Evolutionary conservation across 2,329 filamentous ascomycete species (phyloP).

Genomic region (Penicillium sp.): DNA sequence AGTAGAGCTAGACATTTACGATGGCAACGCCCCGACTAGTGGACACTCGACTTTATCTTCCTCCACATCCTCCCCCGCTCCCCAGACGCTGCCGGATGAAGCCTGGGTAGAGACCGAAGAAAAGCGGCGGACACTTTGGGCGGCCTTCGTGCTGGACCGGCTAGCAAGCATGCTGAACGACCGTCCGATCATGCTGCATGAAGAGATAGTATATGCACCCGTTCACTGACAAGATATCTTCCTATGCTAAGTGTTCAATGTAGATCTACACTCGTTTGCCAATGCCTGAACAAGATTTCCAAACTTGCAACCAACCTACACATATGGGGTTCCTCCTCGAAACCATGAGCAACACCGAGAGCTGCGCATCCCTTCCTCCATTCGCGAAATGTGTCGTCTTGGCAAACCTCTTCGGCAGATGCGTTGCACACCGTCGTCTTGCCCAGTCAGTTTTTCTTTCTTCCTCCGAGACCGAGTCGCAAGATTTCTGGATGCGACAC

Average conservation of each 20-base stretch:
- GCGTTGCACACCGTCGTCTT: slow-evolving; percentile 4
- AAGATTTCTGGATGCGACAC: slow-evolving; percentile 9
- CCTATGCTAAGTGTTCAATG: background rate
- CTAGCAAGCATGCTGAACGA: slow-evolving; percentile 9
- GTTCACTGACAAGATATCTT: no score
- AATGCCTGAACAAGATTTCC: slow-evolving; percentile 7
- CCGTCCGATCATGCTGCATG: slow-evolving; percentile 7
- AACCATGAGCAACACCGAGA: background rate
- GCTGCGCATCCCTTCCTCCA: slow-evolving; percentile 1
- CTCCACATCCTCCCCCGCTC: background rate
- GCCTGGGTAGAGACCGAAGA: slow-evolving; percentile 6
- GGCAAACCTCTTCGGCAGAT: slow-evolving; percentile 3
- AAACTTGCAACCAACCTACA: background rate
- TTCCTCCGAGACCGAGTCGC: background rate
- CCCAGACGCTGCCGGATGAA: background rate
- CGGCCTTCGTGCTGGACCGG: slow-evolving; percentile 10
- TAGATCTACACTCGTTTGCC: slow-evolving; percentile 10
- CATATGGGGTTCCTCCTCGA: slow-evolving; percentile 6
- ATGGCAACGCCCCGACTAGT: background rate
- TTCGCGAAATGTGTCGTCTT: slow-evolving; percentile 7
- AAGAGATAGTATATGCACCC: slow-evolving; percentile 6
- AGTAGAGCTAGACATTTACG: slow-evolving; percentile 2
- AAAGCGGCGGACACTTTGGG: slow-evolving; percentile 7
- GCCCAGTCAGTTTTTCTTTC: slow-evolving; percentile 1
- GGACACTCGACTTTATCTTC: background rate